Percentiles rank a stretch among this genome's conserved stretches.
Evolutionary conservation across 2,329 filamentous ascomycete species (phyloP).

Genomic region (Juglanconis sp.): DNA sequence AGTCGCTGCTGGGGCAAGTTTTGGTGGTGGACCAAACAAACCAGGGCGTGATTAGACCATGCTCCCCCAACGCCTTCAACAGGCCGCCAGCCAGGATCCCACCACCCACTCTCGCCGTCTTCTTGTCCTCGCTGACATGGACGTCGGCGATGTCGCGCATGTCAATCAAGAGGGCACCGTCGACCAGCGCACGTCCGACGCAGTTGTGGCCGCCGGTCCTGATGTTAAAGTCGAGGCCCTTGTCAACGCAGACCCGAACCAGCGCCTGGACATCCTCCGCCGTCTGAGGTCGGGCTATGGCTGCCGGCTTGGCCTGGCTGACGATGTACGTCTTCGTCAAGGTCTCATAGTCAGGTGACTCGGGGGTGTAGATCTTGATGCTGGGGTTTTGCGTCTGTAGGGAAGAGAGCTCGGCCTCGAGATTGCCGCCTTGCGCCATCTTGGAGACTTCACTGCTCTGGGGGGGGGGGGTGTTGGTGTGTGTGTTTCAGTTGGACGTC

Average conservation of each 20-base stretch:
- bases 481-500: background rate
- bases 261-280: conserved; percentile 4
- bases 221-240: background rate
- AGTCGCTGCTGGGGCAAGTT: background rate
- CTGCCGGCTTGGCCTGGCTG: background rate
- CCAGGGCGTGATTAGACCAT: conserved; percentile 19
- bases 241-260: background rate
- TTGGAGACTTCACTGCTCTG: background rate
- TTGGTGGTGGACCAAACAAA: background rate
- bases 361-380: background rate
- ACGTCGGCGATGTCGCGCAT: conserved; percentile 6
- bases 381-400: background rate
- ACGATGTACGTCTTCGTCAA: background rate
- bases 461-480: too few relatives aligned
- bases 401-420: background rate
- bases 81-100: conserved; percentile 17
- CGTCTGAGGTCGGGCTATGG: conserved; percentile 3
- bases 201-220: conserved; percentile 4
- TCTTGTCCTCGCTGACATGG: conserved; percentile 4
- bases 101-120: conserved; percentile 19
- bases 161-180: background rate
- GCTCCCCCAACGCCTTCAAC: conserved; percentile 12
- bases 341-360: background rate
- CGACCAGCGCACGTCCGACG: background rate
- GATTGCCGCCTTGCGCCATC: background rate